Evolutionary conservation across 2,329 filamentous ascomycete species (phyloP).

Genomic region (Diaporthe sp.): DNA sequence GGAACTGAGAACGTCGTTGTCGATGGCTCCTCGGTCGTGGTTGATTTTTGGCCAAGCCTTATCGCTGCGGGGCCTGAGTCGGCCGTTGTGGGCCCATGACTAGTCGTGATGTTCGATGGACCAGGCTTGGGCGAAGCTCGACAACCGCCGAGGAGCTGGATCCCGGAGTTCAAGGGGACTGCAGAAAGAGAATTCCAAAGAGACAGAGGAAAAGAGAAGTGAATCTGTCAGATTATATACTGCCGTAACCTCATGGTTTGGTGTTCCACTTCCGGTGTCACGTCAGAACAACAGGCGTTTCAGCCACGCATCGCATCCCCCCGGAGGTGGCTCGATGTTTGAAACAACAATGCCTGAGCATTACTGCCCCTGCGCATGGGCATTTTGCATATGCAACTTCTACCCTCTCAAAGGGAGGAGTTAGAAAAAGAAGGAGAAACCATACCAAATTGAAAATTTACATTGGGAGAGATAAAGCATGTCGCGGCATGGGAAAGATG

Average conservation of each 20-base stretch:
- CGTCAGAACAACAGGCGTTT: slow-evolving; percentile 28
- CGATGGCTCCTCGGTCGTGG: slow-evolving; percentile 17
- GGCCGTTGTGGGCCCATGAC: neutral
- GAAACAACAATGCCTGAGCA: slow-evolving; percentile 10
- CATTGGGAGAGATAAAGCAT: too few species aligned
- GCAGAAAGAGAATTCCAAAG: neutral
- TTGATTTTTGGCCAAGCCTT: neutral
- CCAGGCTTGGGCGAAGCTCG: neutral
- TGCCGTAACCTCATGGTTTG: neutral
- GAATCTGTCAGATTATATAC: slow-evolving; percentile 1
- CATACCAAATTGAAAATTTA: too few species aligned
- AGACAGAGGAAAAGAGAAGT: neutral
- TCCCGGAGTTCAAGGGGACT: slow-evolving; percentile 15
- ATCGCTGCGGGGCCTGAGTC: neutral
- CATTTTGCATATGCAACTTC: neutral
- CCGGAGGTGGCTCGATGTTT: slow-evolving; percentile 2
- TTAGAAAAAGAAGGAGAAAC: too few species aligned
- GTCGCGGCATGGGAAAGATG: too few species aligned
- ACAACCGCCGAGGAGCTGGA: slow-evolving; percentile 9
- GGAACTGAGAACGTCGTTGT: slow-evolving; percentile 33
- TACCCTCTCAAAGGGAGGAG: too few species aligned
- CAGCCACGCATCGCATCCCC: slow-evolving; percentile 11
- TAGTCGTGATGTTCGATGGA: neutral
- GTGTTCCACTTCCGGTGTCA: slow-evolving; percentile 15
- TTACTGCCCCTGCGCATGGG: neutral